phyloP scores from a whole-genome alignment of 352 stramenopile species.

The Globisporangium yorkense region DNA sequence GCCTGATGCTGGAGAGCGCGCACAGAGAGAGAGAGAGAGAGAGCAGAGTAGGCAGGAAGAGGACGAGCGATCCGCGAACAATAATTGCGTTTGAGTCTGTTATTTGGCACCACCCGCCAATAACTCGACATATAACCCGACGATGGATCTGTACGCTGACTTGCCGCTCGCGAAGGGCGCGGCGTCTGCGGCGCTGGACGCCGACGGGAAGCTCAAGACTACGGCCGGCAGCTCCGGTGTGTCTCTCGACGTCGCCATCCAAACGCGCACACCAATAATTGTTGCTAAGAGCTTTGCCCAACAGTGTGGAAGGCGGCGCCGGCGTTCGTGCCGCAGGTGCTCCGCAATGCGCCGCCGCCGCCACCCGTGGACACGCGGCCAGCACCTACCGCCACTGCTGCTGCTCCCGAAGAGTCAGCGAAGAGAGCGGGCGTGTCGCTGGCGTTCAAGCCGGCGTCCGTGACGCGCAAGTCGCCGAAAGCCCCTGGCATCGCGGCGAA shows the following conservation, averaged over 20 bases:
- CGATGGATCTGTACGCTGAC: slow-evolving; percentile 79
- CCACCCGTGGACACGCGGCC: not conserved
- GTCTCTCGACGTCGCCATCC: not conserved
- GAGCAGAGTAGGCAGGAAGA: not conserved
- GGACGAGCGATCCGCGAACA: not conserved
- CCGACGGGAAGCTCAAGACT: slow-evolving; percentile 43
- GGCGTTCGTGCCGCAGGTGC: slow-evolving; percentile 42
- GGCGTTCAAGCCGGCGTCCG: slow-evolving; percentile 50
- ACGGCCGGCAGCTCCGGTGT: slow-evolving; percentile 24
- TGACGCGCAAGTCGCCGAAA: slow-evolving; percentile 29
- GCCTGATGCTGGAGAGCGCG: no score
- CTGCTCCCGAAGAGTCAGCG: not conserved
- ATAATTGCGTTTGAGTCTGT: not conserved
- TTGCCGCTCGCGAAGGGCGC: slow-evolving; percentile 63
- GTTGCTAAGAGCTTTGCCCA: not conserved
- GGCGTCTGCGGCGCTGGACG: slow-evolving; percentile 37
- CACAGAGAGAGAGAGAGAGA: no score
- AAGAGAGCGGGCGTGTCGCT: slow-evolving; percentile 31
- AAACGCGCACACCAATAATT: not conserved
- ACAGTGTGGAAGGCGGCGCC: slow-evolving; percentile 53
- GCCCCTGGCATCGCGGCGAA: not conserved
- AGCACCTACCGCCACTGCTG: not conserved
- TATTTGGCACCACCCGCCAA: not conserved
- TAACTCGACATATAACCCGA: not conserved
- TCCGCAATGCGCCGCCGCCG: slow-evolving; percentile 11